These are phyloP conservation scores for Atalantia buxifolia DNA, from an alignment of 345 rosid species.

Conservation along the genomic window DNA sequence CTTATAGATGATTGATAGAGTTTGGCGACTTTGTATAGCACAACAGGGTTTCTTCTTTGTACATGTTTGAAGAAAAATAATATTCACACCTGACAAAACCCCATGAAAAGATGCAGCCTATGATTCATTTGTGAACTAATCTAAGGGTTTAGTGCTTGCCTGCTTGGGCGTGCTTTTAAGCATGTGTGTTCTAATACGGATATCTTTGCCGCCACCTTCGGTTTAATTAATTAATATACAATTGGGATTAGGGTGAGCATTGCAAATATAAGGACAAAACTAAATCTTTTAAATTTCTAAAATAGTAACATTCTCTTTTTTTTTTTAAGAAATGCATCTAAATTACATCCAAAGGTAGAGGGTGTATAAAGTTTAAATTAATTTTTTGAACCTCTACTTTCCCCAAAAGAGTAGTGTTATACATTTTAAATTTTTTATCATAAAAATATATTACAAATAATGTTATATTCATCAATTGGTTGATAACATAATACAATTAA, in stretches of 20 bases:
- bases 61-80: constrained; percentile 1
- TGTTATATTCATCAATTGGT: too few relatives aligned
- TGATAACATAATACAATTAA: too few relatives aligned
- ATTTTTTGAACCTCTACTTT: too few relatives aligned
- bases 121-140: neutral
- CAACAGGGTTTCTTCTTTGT: neutral
- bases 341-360: too few relatives aligned
- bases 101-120: neutral
- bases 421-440: too few relatives aligned
- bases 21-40: neutral
- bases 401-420: too few relatives aligned
- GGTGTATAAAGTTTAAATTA: too few relatives aligned
- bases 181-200: neutral
- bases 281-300: neutral
- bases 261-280: too few relatives aligned
- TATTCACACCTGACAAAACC: constrained; percentile 1
- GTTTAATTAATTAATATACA: neutral
- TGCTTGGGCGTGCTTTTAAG: neutral
- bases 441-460: too few relatives aligned
- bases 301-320: too few relatives aligned
- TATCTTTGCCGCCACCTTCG: neutral
- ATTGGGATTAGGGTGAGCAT: too few relatives aligned
- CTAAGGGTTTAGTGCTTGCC: neutral
- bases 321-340: too few relatives aligned
- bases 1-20: constrained; percentile 15